Base-by-base conservation (phyloP, 768 basidiomycete genomes). In the Mycena pura region DNA sequence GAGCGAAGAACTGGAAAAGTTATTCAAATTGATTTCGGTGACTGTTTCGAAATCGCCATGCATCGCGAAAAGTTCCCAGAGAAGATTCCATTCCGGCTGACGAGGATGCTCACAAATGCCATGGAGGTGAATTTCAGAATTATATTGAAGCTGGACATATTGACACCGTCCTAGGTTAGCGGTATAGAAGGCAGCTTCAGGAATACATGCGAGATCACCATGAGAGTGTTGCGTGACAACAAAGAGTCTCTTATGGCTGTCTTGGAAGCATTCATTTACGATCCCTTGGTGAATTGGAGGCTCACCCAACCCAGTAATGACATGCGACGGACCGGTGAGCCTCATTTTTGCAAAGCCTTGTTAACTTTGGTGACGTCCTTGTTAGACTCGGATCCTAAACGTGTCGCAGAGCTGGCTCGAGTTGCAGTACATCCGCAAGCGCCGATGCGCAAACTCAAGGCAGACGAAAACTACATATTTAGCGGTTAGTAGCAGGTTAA, bases 241-340 rank as follows among this genome's bases (percentile, higher is more conserved):
- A 95, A 95, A 76, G 97, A 99, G 74, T 97, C 95, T n/a, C 80
- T 99, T 60, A 95, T 99, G 93, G 97, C 97, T 6, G 96, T 99
- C 19, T 81, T 99, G 27, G 97, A 99, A 74, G 96, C 97, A 7
- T 99, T 99, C 72, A 96, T 99, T 9, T 98, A 99, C 69, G 97
- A 99, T 71, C 97, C 97, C 13, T 78, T 99, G 57, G 96, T 99
- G 80, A 96, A 95, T 70, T 99, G 96, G 95, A 86, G 95, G 68
- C 79, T 97, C 63, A 91, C 93, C 82, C 91, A 92, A 69, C 85
- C 90, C 6, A 93, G 95, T 51, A 87, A 85, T 36, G 92, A 93
- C 57, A 80, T 80, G 22, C 83, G 88, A 57, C 85, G 88, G 50
- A 81, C 84, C 28, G 90, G 91, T 88, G 64, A 53, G 70, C 47